phyloP scores from a whole-genome alignment of 768 basidiomycete species.

The Plicaturopsis crispa region DNA sequence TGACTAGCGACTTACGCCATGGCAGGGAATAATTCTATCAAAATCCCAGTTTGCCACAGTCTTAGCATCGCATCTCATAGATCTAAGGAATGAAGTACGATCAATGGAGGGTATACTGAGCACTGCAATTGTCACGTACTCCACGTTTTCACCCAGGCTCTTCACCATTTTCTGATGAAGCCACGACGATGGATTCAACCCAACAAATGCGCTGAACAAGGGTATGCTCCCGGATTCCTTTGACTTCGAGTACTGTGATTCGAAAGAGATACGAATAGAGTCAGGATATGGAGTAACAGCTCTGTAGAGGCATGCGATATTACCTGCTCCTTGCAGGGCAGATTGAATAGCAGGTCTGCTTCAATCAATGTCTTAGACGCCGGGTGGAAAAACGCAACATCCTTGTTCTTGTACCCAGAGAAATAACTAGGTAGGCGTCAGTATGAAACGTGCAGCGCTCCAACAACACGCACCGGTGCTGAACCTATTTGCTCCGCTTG shows the following conservation, averaged over 20 bases:
- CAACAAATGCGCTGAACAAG: too few relatives aligned
- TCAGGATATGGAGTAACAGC: slow-evolving; percentile 19
- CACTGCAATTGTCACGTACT: neutral
- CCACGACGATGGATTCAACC: slow-evolving; percentile 27
- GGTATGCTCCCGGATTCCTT: too few relatives aligned
- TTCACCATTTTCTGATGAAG: slow-evolving; percentile 26
- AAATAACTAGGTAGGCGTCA: slow-evolving; percentile 53
- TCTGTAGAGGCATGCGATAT: neutral
- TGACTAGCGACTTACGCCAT: slow-evolving; percentile 27
- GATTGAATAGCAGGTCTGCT: slow-evolving; percentile 80
- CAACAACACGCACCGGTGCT: slow-evolving; percentile 41
- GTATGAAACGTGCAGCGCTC: neutral
- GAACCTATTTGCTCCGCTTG: slow-evolving; percentile 27
- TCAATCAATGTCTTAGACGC: slow-evolving; percentile 66
- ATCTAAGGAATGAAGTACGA: too few relatives aligned
- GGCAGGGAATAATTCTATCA: slow-evolving; percentile 67
- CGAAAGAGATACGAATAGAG: slow-evolving; percentile 25
- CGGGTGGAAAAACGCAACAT: slow-evolving; percentile 76
- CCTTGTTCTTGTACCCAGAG: slow-evolving; percentile 65
- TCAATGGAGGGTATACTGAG: too few relatives aligned
- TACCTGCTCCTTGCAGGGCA: slow-evolving; percentile 74
- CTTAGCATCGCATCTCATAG: slow-evolving; percentile 57
- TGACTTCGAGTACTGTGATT: slow-evolving; percentile 18
- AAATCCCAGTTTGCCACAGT: slow-evolving; percentile 71
- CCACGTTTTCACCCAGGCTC: slow-evolving; percentile 22